A percentile compares a stretch with the other conserved stretches of the same genome.
Conservation (phyloP, 2,329 filamentous ascomycete species). For the Beauveria sp. region DNA sequence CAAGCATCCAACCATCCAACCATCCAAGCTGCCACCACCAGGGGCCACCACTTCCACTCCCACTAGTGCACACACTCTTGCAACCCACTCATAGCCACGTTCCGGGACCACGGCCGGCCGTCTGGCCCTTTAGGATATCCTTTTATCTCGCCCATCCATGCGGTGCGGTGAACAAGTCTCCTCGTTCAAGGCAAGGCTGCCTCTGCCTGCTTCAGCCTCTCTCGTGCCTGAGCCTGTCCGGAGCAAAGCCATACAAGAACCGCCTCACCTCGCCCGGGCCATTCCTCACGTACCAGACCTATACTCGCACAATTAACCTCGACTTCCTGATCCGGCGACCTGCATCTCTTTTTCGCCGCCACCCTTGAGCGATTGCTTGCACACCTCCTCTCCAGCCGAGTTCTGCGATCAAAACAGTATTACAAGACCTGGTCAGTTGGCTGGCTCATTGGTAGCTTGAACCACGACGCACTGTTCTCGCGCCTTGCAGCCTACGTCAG, state of each 20-base stretch:
- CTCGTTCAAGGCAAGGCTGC: not conserved
- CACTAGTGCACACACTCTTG: not conserved
- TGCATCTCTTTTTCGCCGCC: slow-evolving; percentile 1
- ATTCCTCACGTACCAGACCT: not conserved
- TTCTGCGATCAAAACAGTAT: not conserved
- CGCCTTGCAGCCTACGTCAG: slow-evolving; percentile 1
- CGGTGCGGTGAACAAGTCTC: not conserved
- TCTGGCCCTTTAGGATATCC: slow-evolving; percentile 1
- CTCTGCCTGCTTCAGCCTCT: not conserved
- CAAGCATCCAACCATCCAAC: not conserved
- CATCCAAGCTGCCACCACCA: not conserved
- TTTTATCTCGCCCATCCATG: slow-evolving; percentile 2
- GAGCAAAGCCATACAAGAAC: not conserved
- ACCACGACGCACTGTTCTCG: not conserved
- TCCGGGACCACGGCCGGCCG: slow-evolving; percentile 7
- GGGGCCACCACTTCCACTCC: not conserved
- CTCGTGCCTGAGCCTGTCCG: not conserved
- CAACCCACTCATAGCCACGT: slow-evolving; percentile 9
- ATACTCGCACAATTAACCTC: slow-evolving; percentile 3
- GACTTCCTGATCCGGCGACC: slow-evolving; percentile 4
- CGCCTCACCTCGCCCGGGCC: not conserved
- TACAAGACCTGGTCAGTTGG: not conserved
- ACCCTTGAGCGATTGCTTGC: not conserved
- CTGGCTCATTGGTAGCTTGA: not conserved
- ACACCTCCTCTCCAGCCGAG: not conserved